Conservation (phyloP, 2,329 filamentous ascomycete species). For the Fusarium begoniae region DNA sequence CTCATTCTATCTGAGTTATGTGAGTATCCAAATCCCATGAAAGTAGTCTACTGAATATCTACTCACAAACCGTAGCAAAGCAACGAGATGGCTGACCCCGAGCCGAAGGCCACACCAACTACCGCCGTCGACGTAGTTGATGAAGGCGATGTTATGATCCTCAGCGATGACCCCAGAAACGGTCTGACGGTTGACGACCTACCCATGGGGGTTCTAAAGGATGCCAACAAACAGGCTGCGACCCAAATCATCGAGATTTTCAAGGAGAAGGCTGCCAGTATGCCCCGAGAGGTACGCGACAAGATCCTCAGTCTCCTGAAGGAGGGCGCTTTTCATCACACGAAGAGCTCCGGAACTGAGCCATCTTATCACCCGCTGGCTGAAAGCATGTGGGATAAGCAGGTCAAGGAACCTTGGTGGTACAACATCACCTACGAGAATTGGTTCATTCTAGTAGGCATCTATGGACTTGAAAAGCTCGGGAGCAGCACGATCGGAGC, state of each 20-base stretch:
- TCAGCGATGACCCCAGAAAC: neutral
- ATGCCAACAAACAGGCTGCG: neutral
- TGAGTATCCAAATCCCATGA: neutral
- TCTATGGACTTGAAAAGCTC: neutral
- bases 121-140: neutral
- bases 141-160: neutral
- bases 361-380: neutral
- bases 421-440: neutral
- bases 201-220: neutral
- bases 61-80: neutral
- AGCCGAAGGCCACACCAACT: neutral
- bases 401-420: neutral
- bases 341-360: neutral
- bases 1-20: too few relatives aligned
- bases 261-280: neutral
- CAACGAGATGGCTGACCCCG: neutral
- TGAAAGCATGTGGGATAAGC: fast-evolving
- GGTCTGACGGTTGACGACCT: neutral
- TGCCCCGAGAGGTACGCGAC: too few relatives aligned
- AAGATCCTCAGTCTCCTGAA: neutral
- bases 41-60: neutral
- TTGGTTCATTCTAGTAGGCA: neutral
- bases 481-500: too few relatives aligned
- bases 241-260: neutral
- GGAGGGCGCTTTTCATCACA: neutral